Evolutionary conservation across 495 filamentous ascomycete species (phyloP).

Genomic region (Talaromyces ruber): DNA sequence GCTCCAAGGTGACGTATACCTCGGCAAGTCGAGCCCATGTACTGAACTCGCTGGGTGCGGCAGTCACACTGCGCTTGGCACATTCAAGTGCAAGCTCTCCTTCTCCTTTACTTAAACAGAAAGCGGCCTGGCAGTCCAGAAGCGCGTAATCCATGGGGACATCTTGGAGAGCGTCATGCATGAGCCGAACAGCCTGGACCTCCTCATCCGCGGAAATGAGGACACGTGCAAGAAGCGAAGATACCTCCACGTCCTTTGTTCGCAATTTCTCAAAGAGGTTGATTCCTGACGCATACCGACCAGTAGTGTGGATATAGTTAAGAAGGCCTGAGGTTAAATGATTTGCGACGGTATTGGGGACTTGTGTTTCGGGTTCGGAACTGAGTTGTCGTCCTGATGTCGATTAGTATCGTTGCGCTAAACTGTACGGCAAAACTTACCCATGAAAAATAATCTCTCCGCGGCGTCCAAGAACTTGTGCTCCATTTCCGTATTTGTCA

Average conservation of each 20-base stretch:
- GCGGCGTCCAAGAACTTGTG: conserved; percentile 94
- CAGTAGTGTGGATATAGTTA: conserved; percentile 95
- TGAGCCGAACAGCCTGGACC: conserved; percentile 80
- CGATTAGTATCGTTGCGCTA: background rate
- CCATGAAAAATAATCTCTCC: conserved; percentile 89
- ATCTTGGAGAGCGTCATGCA: conserved; percentile 81
- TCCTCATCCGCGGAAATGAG: conserved; percentile 92
- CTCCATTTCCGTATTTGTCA: conserved; percentile 94
- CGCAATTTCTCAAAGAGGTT: conserved; percentile 97
- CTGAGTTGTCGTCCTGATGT: conserved; percentile 80
- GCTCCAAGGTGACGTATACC: conserved; percentile 83
- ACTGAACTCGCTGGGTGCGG: conserved; percentile 91
- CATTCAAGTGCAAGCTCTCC: conserved; percentile 83
- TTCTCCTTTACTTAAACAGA: conserved; percentile 80
- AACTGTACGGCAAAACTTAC: conserved; percentile 32
- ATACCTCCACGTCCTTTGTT: conserved; percentile 82
- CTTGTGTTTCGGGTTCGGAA: conserved; percentile 94
- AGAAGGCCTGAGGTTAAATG: conserved; percentile 85
- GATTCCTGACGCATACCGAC: conserved; percentile 89
- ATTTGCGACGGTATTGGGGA: conserved; percentile 95
- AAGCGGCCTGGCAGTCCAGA: conserved; percentile 88
- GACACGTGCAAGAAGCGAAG: conserved; percentile 82
- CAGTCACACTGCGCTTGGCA: conserved; percentile 87
- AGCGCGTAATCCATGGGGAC: conserved; percentile 94
- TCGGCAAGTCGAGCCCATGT: conserved; percentile 94